Base-by-base conservation (phyloP, 2,329 filamentous ascomycete species). In the Penicillium frequentans region DNA sequence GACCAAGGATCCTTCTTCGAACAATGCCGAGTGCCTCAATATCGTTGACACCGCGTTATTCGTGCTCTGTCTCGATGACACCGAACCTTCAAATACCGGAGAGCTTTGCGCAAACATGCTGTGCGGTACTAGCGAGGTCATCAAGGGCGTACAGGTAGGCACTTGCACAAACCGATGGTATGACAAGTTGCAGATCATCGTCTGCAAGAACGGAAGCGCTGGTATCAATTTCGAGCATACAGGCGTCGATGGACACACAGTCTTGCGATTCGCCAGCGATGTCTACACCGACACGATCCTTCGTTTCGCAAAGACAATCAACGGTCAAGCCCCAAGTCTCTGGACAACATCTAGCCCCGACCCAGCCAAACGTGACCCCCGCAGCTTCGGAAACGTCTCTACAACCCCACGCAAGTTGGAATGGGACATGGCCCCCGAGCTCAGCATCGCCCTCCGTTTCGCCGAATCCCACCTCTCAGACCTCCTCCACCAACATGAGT, bases 221-320 rank as follows among this genome's bases (percentile, higher is more conserved):
- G 95, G 95, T 6, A 98, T 99, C 85, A 99, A 99, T 77, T 98
- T 99, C 68, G 95, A 99, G 74, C 95, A 99, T 70, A 99, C 95
- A 0, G 95, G 95, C 64, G 93, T 99, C 5, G 95, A 99, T 69
- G 95, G 95, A 1, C 95, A 99, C 72, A 99, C 95, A 0, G 95
- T 99, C 23, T 84, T 99, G 52, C 89, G 95, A 6, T 98, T 99
- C 68, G 95, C 95, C 16, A 96, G 92, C 60, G 95, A 99, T 67
- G 82, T 99, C 16, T 99, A 97, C 75, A 98, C 95, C 0, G 95
- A 99, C 73, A 99, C 95, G 2, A 98, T 99, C 64, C 85, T 99
- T 35, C 89, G 95, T 11, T 98, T 97, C 70, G 95, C 95, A 3
- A 88, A 90, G 55, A 93, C 91, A 1, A 98, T 99, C 81, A 98